Base-by-base conservation (phyloP, 352 stramenopile species). In the Lagenidium giganteum region DNA sequence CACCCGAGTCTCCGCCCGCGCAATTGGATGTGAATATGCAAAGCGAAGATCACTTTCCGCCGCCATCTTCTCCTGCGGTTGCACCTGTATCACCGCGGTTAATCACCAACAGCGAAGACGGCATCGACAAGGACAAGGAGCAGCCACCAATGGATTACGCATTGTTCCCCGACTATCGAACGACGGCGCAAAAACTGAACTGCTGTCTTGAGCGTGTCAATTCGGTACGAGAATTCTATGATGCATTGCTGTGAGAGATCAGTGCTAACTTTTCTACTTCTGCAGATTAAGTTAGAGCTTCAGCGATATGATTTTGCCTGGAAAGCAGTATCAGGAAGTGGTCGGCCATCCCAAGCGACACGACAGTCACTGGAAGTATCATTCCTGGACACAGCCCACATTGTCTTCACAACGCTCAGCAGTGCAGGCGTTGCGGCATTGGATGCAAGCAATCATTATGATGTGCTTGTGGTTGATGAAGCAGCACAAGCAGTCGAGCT, bases 371-470 rank as follows among this genome's bases (percentile, higher is more conserved):
- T 94, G 5, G 82, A 94, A 49, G 79, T 87, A 18, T 93, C 80
- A 3, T 90, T 94, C 39, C 54, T 95, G 17, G 87, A 96, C 54
- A 93, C 80, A 27, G 87, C 87, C 8, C 86, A 97, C 31, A 89
- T 97, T 31, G 81, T 96, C 3, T 97, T 97, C 34, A 96, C 86
- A 11, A 97, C 89, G 2, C 62, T 97, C 9, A 96, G 85, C 51
- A 95, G 82, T 40, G 85, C 83, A 8, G 89, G 87, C 36, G 76
- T 92, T 46, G 67, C 73, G 30, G 79, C 83, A 7, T 56, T 95
- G 14, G 79, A 95, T 56, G 78, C 76, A 11, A 87, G 73, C 31
- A 66, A 62, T 14, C 66, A 75, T 24, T 93, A 90, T 31, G 83
- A 95, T 28, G 79, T 93, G 4, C 48, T 95, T 17, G 83, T 95